Evolutionary conservation across 139 green algal species (phyloP).

Genomic region (Coelastrella sp.): DNA sequence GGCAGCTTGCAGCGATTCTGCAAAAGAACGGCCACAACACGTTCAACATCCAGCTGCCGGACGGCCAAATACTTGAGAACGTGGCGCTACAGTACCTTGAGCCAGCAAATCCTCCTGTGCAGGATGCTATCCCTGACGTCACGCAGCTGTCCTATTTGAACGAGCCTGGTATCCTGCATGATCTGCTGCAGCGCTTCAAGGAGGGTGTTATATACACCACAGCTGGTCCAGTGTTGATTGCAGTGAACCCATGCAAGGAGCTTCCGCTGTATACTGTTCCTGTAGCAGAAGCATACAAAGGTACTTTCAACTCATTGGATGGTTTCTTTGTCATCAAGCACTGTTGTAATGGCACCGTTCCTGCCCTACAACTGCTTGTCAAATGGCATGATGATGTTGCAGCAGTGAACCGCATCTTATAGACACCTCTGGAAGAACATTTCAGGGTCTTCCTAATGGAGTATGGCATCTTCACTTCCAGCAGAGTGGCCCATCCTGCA

Average conservation of each 20-base stretch:
- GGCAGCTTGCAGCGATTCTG: conserved; percentile 48
- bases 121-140: conserved; percentile 76
- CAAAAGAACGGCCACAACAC: background rate
- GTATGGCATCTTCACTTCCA: too few species aligned
- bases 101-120: conserved; percentile 70
- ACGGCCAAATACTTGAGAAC: background rate
- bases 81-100: conserved; percentile 27
- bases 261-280: conserved; percentile 84
- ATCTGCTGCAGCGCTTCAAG: conserved; percentile 72
- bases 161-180: conserved; percentile 88
- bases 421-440: too few species aligned
- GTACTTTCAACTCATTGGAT: conserved; percentile 7
- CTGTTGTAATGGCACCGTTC: background rate
- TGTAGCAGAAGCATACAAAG: conserved; percentile 73
- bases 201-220: conserved; percentile 85
- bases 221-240: conserved; percentile 87
- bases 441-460: too few species aligned
- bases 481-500: too few species aligned
- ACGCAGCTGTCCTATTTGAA: conserved; percentile 90
- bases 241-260: conserved; percentile 88
- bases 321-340: background rate
- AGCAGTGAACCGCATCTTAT: too few species aligned
- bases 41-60: background rate
- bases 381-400: too few species aligned
- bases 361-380: background rate